phyloP scores from a whole-genome alignment of 2,329 filamentous ascomycete genomes.

The Aspergillus novofumigatus region DNA sequence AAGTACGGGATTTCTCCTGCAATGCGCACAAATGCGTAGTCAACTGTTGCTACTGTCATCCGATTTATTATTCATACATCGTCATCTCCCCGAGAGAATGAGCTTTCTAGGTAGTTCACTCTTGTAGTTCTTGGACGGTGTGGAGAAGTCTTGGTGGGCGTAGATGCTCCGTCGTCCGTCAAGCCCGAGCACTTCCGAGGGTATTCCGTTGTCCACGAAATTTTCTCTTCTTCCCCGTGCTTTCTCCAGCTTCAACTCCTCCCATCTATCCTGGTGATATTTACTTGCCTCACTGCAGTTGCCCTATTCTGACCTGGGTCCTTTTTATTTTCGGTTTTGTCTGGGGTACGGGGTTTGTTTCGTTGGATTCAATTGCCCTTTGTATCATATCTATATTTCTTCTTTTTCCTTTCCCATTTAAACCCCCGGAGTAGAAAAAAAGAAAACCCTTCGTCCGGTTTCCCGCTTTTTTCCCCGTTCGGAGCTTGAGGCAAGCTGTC shows the following conservation, averaged over 20 bases:
- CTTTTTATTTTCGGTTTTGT: conserved; percentile 22
- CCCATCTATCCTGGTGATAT: conserved; percentile 13
- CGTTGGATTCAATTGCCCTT: conserved; percentile 30
- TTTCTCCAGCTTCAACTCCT: conserved; percentile 24
- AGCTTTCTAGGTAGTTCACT: too few species aligned
- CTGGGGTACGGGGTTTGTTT: conserved; percentile 34
- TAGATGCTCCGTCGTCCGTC: conserved; percentile 19
- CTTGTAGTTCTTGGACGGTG: not conserved
- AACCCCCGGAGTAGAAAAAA: not conserved
- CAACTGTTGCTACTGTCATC: not conserved
- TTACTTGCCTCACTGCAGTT: conserved; percentile 9
- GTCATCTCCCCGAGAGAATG: not conserved
- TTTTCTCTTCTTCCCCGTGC: conserved; percentile 32
- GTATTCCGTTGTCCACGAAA: conserved; percentile 40
- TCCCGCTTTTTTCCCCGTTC: conserved; percentile 6
- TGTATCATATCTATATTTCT: conserved; percentile 27
- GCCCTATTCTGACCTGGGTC: conserved; percentile 11
- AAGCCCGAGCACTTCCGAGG: conserved; percentile 38
- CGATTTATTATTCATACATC: not conserved
- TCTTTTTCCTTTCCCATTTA: not conserved
- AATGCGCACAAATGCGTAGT: not conserved
- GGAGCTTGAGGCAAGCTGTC: conserved; percentile 10
- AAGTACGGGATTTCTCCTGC: not conserved
- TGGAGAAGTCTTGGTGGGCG: conserved; percentile 18
- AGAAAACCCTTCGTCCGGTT: not conserved